Base-by-base conservation (phyloP, 1,284 basidiomycete genomes). In the Ustilago loliicola region DNA sequence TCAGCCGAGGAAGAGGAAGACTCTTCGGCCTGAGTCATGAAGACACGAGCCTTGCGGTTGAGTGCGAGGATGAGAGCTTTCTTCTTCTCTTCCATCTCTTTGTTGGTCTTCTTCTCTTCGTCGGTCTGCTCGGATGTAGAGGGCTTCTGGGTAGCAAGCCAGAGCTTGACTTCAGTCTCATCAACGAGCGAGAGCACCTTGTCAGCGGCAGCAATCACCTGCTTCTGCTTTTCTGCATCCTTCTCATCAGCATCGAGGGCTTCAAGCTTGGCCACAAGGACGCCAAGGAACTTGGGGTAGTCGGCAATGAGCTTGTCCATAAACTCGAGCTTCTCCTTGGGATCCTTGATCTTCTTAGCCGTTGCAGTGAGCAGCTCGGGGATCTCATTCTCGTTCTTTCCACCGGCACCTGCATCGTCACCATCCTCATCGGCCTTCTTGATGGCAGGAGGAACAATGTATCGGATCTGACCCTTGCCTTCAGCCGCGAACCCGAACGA, bases 371-470 rank as follows among this genome's bases (percentile, higher is more conserved):
- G 79, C n/a, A 87, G 69, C 54, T 83, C 84, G 23, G 84, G 67
- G 55, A 85, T 69, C 48, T 79, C 79, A 45, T 80, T 68, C 48
- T 76, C 72, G 52, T 82, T 79, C 79, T 83, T 80, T 15, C 66
- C 71, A 6, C 55, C 51, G 1, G 36, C 55, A 2, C 61, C 48
- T 1, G 42, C 70, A 15, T 68, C 76, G 6, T 63, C 61, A 21
- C 67, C 61, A 21, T 66, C 61, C 19, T 74, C 72, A 0, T 78
- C 72, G 6, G 45, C 42, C 34, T 81, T 80, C 65, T 81, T 81
- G 23, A 80, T 55, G 25, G 83, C 51, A 8, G 86, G 83, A 10
- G 85, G 85, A 0, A 87, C 80, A 38, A 86, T 77, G 75, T 86
- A 83, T 8, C 75, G 69, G 32, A 86, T 71, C 52, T 76, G 70